Evolutionary conservation across 495 filamentous ascomycete species (phyloP).

Genomic region (Immersiella caudata): DNA sequence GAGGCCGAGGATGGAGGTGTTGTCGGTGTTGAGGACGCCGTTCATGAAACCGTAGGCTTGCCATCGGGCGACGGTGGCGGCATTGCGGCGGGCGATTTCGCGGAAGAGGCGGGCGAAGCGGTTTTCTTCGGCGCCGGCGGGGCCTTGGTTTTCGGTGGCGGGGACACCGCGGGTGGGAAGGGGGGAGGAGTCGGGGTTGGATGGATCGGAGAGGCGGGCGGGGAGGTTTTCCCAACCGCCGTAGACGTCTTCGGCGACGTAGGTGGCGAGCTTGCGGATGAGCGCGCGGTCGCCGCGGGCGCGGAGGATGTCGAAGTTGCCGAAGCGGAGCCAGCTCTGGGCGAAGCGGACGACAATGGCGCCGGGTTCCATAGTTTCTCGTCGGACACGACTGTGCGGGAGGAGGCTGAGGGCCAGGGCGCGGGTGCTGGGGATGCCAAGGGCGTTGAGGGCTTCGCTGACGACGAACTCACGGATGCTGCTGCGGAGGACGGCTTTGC

Average conservation of each 20-base stretch:
- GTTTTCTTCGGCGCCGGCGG: slow-evolving; percentile 71
- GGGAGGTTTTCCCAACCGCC: slow-evolving; percentile 81
- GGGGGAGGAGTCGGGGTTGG: slow-evolving; percentile 39
- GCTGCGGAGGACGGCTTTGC: slow-evolving; percentile 86
- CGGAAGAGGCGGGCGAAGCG: slow-evolving; percentile 85
- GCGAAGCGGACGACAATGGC: slow-evolving; percentile 92
- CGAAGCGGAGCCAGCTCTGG: slow-evolving; percentile 87
- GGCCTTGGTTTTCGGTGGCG: slow-evolving; percentile 62
- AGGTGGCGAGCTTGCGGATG: slow-evolving; percentile 73
- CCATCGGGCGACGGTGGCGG: slow-evolving; percentile 88
- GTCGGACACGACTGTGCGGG: slow-evolving; percentile 68
- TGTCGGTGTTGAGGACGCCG: slow-evolving; percentile 92
- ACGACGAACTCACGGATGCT: slow-evolving; percentile 94
- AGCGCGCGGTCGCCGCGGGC: slow-evolving; percentile 76
- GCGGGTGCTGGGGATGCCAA: slow-evolving; percentile 82
- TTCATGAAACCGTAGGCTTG: slow-evolving; percentile 99
- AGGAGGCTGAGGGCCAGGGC: slow-evolving; percentile 80
- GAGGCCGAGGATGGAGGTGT: slow-evolving; percentile 86
- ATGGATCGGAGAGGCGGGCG: slow-evolving; percentile 53
- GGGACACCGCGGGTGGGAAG: slow-evolving; percentile 52
- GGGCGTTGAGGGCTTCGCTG: slow-evolving; percentile 80
- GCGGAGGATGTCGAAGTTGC: slow-evolving; percentile 88
- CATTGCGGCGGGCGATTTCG: slow-evolving; percentile 84
- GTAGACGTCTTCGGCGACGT: slow-evolving; percentile 83
- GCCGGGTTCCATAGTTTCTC: slow-evolving; percentile 88